These are phyloP conservation scores for Termitomyces sp. DNA, from an alignment of 768 basidiomycete species.

Conservation along the genomic window DNA sequence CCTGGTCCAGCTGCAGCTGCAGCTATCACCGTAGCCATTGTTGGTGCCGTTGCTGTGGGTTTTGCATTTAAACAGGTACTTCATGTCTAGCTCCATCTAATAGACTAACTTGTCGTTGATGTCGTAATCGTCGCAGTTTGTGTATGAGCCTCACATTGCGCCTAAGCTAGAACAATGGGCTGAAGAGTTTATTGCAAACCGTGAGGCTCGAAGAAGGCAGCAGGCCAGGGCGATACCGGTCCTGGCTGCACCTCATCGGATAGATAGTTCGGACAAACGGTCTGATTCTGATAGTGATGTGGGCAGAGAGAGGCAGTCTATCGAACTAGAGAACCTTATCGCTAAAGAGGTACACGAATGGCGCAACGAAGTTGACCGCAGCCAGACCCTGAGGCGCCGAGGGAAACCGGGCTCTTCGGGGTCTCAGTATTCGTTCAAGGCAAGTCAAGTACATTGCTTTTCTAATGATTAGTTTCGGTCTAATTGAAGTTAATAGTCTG, in stretches of 20 bases:
- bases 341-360: conserved; percentile 51
- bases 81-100: not conserved
- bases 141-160: conserved; percentile 70
- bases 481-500: conserved; percentile 5
- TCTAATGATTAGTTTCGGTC: not conserved
- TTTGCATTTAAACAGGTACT: conserved; percentile 18
- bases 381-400: conserved; percentile 29
- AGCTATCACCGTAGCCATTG: conserved; percentile 15
- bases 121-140: conserved; percentile 39
- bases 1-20: conserved; percentile 20
- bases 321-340: conserved; percentile 54
- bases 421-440: conserved; percentile 42
- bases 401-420: conserved; percentile 18
- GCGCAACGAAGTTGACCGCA: conserved; percentile 41
- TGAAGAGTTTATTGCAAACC: conserved; percentile 33
- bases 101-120: not conserved
- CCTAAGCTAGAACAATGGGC: conserved; percentile 53
- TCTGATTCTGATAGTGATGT: conserved; percentile 18
- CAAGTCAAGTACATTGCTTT: conserved; percentile 21
- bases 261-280: conserved; percentile 25
- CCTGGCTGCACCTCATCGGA: conserved; percentile 18
- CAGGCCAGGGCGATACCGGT: conserved; percentile 18
- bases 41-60: conserved; percentile 16
- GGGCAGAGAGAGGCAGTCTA: conserved; percentile 19
- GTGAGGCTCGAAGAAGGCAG: conserved; percentile 30